Evolutionary conservation across 805 yeast species (phyloP).

Genomic region (Schwanniomyces sp.): DNA sequence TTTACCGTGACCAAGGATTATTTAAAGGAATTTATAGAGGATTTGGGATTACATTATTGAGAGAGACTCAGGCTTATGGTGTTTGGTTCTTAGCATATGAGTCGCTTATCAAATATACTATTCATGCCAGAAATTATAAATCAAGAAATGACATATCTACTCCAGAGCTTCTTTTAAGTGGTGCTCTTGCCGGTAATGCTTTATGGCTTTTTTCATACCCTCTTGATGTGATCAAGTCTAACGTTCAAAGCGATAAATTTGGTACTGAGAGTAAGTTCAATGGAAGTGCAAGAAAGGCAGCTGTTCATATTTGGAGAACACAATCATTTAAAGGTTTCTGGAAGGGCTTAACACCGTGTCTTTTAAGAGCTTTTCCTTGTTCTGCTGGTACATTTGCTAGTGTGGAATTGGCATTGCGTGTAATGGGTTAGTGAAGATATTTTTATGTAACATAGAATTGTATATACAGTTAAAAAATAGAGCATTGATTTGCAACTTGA

Average conservation of each 20-base stretch:
- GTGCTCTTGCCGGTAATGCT: conserved; percentile 69
- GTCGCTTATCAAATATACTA: conserved; percentile 44
- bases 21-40: conserved; percentile 56
- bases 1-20: conserved; percentile 44
- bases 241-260: conserved; percentile 54
- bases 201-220: conserved; percentile 61
- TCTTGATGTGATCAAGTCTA: conserved; percentile 51
- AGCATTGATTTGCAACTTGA: too few relatives aligned
- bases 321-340: conserved; percentile 57
- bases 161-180: conserved; percentile 53
- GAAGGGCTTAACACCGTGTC: conserved; percentile 62
- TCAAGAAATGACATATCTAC: conserved; percentile 52
- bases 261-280: conserved; percentile 43
- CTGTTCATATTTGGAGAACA: conserved; percentile 35
- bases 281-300: conserved; percentile 37
- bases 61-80: conserved; percentile 75
- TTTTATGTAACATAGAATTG: background rate
- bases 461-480: background rate
- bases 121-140: conserved; percentile 29
- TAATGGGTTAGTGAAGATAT: conserved; percentile 41
- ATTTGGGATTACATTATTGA: conserved; percentile 47
- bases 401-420: conserved; percentile 64
- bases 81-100: conserved; percentile 73
- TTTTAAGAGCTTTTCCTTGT: conserved; percentile 61
- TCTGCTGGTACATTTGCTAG: conserved; percentile 78